Percentiles rank a stretch among this genome's conserved stretches.
These are phyloP conservation scores for Sanguinoderma infundibulare DNA, from an alignment of 1,284 basidiomycete genomes.

Conservation along the genomic window DNA sequence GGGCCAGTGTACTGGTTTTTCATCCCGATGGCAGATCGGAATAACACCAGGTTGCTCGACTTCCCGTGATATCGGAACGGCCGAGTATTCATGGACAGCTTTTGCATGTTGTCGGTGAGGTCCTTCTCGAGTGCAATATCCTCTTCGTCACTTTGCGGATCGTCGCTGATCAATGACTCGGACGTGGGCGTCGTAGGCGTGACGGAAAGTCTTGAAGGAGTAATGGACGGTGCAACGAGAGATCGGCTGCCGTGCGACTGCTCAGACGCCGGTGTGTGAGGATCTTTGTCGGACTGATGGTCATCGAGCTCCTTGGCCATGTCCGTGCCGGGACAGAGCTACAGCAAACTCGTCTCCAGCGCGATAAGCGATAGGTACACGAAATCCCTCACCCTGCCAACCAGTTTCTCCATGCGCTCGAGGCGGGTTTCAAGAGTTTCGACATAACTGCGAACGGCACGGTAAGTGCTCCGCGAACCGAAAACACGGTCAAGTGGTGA, in stretches of 20 bases:
- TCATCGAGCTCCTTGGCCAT: background rate
- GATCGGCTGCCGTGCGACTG: background rate
- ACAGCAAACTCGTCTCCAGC: background rate
- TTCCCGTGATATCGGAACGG: conserved; percentile 4
- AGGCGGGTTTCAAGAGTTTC: conserved; percentile 72
- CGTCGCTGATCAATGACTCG: too few relatives aligned
- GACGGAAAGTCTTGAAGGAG: background rate
- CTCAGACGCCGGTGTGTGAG: background rate
- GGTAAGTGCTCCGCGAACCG: too few relatives aligned
- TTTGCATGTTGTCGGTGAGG: background rate
- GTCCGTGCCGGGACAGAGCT: background rate
- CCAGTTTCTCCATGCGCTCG: conserved; percentile 69
- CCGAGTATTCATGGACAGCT: background rate
- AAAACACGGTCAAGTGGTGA: background rate
- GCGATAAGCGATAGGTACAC: background rate
- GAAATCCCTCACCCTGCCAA: conserved; percentile 51
- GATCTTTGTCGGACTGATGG: background rate
- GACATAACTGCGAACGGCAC: conserved; percentile 55
- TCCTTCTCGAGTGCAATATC: background rate
- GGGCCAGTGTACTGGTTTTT: background rate
- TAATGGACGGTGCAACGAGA: background rate
- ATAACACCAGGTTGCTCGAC: background rate
- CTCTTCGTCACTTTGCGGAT: background rate
- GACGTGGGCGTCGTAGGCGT: background rate
- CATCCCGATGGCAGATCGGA: background rate